Evolutionary conservation across 495 filamentous ascomycete genomes (phyloP).

Genomic region (Tuber indicum): DNA sequence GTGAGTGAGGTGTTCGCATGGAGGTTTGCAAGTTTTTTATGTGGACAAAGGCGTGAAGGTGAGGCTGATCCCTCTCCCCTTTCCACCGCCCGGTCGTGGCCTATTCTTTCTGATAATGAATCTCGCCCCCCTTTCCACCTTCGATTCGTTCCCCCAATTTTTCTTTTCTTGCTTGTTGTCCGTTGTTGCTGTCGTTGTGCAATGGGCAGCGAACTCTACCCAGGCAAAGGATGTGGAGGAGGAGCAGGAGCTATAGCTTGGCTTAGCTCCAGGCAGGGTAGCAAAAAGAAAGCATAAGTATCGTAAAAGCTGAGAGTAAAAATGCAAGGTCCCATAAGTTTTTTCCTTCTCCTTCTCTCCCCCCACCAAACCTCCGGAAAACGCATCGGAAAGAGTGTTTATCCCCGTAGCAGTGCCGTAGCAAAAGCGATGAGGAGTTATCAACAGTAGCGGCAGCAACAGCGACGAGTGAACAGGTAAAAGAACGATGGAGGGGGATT

Average conservation of each 20-base stretch:
- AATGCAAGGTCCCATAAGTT: conserved; percentile 4
- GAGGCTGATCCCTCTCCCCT: background rate
- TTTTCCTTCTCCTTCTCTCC: background rate
- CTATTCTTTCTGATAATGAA: background rate
- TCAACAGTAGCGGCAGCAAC: background rate
- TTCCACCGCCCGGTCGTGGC: background rate
- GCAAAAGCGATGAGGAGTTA: background rate
- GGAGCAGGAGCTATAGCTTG: background rate
- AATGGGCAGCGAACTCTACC: background rate
- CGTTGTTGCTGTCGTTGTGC: background rate
- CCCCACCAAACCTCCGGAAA: conserved; percentile 1
- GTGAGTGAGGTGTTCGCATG: background rate
- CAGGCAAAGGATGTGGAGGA: background rate
- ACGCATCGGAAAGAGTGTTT: background rate
- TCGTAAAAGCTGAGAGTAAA: background rate
- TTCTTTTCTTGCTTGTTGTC: background rate
- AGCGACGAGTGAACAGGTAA: background rate
- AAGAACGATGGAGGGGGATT: conserved; percentile 6
- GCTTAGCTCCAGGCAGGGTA: conserved; percentile 2
- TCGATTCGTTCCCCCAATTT: background rate
- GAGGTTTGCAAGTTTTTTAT: background rate
- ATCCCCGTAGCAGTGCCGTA: background rate
- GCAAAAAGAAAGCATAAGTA: background rate
- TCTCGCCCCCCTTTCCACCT: background rate
- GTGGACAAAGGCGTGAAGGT: background rate